Evolutionary conservation across 2,329 filamentous ascomycete species (phyloP).

Genomic region (Stagonosporopsis cucurbitacearum): DNA sequence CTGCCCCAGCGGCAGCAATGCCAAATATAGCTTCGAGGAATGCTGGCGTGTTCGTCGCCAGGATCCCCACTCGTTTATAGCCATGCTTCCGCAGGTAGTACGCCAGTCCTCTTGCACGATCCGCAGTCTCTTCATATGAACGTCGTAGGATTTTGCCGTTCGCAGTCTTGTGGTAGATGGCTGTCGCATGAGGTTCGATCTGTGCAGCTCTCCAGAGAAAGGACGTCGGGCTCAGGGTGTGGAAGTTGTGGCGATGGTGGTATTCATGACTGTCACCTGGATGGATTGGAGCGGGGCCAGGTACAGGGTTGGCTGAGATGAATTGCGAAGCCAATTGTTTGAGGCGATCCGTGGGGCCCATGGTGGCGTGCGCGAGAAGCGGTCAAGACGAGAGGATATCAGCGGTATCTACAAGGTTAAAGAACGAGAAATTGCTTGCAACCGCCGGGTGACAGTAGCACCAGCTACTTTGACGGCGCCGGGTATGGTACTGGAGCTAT

Average conservation of each 20-base stretch:
- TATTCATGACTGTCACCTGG: constrained; percentile 46
- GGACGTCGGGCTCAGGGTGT: constrained; percentile 83
- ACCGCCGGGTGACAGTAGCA: neutral
- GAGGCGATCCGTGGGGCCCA: constrained; percentile 36
- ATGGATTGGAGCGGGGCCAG: constrained; percentile 47
- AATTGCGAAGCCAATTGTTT: constrained; percentile 49
- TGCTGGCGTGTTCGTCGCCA: constrained; percentile 91
- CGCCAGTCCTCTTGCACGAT: constrained; percentile 84
- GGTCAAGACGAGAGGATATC: neutral
- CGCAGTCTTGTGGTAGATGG: constrained; percentile 83
- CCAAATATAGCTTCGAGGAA: constrained; percentile 92
- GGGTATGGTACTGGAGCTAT: constrained; percentile 14
- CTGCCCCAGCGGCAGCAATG: constrained; percentile 78
- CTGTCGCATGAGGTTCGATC: constrained; percentile 82
- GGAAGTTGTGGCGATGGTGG: constrained; percentile 65
- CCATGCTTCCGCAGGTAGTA: constrained; percentile 82
- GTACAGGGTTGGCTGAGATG: constrained; percentile 39
- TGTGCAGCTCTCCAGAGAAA: constrained; percentile 85
- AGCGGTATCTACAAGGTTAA: neutral
- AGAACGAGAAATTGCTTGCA: neutral
- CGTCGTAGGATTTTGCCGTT: constrained; percentile 77
- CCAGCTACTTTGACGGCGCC: constrained; percentile 16
- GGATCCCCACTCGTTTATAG: constrained; percentile 79
- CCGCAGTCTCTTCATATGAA: constrained; percentile 80
- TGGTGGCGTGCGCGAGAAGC: neutral